Conservation (phyloP, 176 grass and related monocot genomes). For the Secale cereale region DNA sequence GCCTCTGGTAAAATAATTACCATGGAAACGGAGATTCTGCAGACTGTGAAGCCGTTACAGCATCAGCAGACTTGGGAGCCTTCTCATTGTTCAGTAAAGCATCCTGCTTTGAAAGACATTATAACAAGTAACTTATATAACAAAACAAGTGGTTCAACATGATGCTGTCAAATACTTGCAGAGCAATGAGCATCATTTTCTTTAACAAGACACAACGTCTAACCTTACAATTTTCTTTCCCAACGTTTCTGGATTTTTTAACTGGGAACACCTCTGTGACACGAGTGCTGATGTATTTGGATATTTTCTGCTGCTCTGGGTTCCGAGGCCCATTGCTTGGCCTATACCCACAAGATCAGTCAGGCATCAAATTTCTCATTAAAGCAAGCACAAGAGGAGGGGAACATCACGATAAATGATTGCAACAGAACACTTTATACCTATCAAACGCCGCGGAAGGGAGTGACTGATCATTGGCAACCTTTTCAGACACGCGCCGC, state of each 20-base stretch:
- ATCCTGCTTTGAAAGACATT: conserved; percentile 39
- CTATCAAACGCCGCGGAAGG: conserved; percentile 41
- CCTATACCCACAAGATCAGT: conserved; percentile 8
- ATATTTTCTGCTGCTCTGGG: conserved; percentile 48
- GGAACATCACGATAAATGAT: background rate
- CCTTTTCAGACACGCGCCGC: conserved; percentile 36
- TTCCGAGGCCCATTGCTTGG: conserved; percentile 34
- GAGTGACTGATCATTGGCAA: conserved; percentile 24
- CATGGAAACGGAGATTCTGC: conserved; percentile 18
- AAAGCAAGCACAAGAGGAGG: background rate
- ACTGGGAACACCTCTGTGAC: conserved; percentile 80
- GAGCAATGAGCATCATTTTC: background rate
- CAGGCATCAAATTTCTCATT: background rate
- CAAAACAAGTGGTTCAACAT: background rate
- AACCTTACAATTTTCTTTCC: conserved; percentile 74
- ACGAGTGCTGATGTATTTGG: conserved; percentile 66
- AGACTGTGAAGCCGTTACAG: conserved; percentile 25
- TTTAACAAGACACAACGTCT: background rate
- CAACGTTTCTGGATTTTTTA: conserved; percentile 58
- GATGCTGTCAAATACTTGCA: background rate
- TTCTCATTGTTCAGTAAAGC: conserved; percentile 30
- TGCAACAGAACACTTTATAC: conserved; percentile 16
- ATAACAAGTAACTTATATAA: background rate
- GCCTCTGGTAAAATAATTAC: conserved; percentile 25
- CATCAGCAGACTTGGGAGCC: conserved; percentile 16